Conservation (phyloP, 495 filamentous ascomycete genomes). For the Daldinia vernicosa region DNA sequence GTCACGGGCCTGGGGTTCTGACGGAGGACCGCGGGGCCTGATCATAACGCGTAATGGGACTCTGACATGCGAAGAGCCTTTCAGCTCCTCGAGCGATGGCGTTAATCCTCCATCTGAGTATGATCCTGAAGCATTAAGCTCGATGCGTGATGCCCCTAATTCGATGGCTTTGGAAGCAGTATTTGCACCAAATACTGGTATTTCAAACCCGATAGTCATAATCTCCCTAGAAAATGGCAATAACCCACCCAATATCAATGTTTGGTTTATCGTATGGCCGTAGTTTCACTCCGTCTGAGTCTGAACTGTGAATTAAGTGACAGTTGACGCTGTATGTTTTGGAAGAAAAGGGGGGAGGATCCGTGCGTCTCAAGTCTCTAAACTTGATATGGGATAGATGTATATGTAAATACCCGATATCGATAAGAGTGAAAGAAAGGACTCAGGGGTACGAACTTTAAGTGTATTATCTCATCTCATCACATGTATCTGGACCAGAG, state of each 20-base stretch:
- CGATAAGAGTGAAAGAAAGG: too few relatives aligned
- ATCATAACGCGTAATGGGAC: conserved; percentile 56
- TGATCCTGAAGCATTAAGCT: conserved; percentile 53
- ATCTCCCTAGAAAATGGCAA: not conserved
- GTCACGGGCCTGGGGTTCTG: conserved; percentile 33
- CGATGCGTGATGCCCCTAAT: conserved; percentile 49
- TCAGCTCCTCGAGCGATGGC: conserved; percentile 42
- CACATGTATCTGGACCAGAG: not conserved
- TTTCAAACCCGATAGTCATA: conserved; percentile 47
- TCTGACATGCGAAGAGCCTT: conserved; percentile 4
- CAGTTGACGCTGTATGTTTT: too few relatives aligned
- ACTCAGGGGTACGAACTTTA: not conserved
- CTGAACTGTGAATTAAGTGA: not conserved
- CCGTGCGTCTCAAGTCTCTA: too few relatives aligned
- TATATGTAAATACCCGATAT: too few relatives aligned
- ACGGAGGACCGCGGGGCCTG: conserved; percentile 50
- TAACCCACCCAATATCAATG: too few relatives aligned
- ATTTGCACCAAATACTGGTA: conserved; percentile 53
- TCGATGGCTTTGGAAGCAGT: conserved; percentile 36
- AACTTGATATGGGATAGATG: too few relatives aligned
- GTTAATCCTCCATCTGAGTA: conserved; percentile 54
- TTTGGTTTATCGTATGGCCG: not conserved
- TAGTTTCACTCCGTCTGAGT: not conserved
- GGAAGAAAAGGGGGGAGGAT: too few relatives aligned
- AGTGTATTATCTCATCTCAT: not conserved